phyloP scores from a whole-genome alignment of 2,329 filamentous ascomycete genomes.

The Fusarium heterosporum region DNA sequence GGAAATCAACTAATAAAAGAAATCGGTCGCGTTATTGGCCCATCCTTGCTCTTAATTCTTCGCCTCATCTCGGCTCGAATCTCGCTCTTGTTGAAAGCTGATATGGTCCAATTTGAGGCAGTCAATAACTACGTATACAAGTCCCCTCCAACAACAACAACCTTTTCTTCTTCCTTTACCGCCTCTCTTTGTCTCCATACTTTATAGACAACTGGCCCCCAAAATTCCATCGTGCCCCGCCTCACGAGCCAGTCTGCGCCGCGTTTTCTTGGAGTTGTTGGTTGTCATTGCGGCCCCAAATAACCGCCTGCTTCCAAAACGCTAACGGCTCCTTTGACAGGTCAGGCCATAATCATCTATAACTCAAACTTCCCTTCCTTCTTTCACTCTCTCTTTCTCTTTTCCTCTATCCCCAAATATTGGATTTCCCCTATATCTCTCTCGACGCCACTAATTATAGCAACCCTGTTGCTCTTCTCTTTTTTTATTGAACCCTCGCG shows the following conservation, averaged over 20 bases:
- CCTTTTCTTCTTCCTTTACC: background rate
- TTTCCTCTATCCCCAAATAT: background rate
- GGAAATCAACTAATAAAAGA: background rate
- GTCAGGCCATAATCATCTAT: background rate
- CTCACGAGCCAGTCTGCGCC: slow-evolving; percentile 34
- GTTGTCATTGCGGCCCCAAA: slow-evolving; percentile 26
- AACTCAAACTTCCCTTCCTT: background rate
- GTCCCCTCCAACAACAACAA: background rate
- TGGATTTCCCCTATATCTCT: slow-evolving; percentile 17
- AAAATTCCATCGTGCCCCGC: slow-evolving; percentile 26
- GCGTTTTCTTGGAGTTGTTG: slow-evolving; percentile 28
- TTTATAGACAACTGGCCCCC: slow-evolving; percentile 25
- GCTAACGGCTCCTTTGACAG: slow-evolving; percentile 24
- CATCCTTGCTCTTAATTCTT: slow-evolving; percentile 18
- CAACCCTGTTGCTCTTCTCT: slow-evolving; percentile 20
- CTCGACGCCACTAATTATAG: slow-evolving; percentile 22
- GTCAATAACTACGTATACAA: background rate
- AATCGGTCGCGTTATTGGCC: background rate
- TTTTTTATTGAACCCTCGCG: slow-evolving; percentile 21
- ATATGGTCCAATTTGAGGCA: slow-evolving; percentile 12
- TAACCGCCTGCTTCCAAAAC: slow-evolving; percentile 23
- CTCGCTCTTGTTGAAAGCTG: slow-evolving; percentile 13
- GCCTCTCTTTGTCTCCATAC: slow-evolving; percentile 1
- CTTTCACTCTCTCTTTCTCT: background rate
- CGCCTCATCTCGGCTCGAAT: slow-evolving; percentile 32